phyloP scores from a whole-genome alignment of 2,329 filamentous ascomycete species.

The Geosmithia morbida region DNA sequence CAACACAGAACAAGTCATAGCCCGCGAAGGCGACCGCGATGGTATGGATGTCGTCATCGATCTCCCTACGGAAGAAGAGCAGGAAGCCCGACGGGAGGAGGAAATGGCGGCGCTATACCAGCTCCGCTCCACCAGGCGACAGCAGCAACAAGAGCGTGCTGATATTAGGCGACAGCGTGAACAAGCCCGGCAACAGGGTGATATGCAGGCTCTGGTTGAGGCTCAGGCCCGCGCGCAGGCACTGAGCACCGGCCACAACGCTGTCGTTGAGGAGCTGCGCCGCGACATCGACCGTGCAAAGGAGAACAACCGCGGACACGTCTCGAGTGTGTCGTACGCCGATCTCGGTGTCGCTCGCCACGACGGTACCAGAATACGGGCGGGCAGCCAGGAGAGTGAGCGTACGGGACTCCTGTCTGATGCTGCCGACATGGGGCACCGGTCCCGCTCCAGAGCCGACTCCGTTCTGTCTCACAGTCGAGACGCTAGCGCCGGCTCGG shows the following conservation, averaged over 20 bases:
- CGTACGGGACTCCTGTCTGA: conserved; percentile 56
- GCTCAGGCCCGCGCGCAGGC: conserved; percentile 43
- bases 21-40: conserved; percentile 76
- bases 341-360: conserved; percentile 63
- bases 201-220: conserved; percentile 52
- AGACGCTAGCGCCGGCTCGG: conserved; percentile 35
- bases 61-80: conserved; percentile 64
- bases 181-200: conserved; percentile 59
- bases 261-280: conserved; percentile 45
- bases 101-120: conserved; percentile 92
- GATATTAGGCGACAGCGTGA: conserved; percentile 53
- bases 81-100: conserved; percentile 65
- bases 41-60: conserved; percentile 88
- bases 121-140: conserved; percentile 64
- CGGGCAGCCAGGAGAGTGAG: conserved; percentile 61
- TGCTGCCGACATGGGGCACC: conserved; percentile 45
- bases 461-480: conserved; percentile 23
- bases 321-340: conserved; percentile 64
- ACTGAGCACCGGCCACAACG: conserved; percentile 30
- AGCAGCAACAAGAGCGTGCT: conserved; percentile 64
- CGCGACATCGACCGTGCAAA: conserved; percentile 40
- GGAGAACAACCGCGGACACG: conserved; percentile 47
- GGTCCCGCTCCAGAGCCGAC: conserved; percentile 17
- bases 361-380: conserved; percentile 62
- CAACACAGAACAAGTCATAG: conserved; percentile 70